phyloP scores from a whole-genome alignment of 176 grass and related monocot genomes.

The Aegilops tauschii region DNA sequence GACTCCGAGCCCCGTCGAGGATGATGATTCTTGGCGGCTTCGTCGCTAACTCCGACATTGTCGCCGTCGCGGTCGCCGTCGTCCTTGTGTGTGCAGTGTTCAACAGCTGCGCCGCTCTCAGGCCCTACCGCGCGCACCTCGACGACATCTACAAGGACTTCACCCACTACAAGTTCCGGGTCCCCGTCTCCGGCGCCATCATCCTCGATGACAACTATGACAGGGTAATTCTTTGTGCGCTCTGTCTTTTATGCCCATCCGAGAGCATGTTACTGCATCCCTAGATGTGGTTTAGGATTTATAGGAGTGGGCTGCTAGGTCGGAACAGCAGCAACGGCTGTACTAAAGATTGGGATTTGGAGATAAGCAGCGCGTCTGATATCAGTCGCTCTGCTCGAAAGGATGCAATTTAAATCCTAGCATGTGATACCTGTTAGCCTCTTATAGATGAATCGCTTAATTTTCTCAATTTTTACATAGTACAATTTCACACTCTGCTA shows the following conservation, averaged over 20 bases:
- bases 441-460: not conserved
- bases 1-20: not conserved
- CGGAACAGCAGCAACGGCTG: not conserved
- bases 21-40: not conserved
- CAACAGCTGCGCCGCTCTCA: slow-evolving; percentile 82
- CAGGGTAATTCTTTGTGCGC: slow-evolving; percentile 37
- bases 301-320: not conserved
- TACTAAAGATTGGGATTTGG: not conserved
- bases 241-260: not conserved
- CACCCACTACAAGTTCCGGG: slow-evolving; percentile 86
- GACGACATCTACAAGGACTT: slow-evolving; percentile 97
- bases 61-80: not conserved
- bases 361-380: not conserved
- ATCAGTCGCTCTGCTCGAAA: not conserved
- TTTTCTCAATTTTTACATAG: not conserved
- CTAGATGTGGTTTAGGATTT: not conserved
- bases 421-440: not conserved
- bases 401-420: not conserved
- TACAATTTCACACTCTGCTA: not conserved
- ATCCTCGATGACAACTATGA: slow-evolving; percentile 92
- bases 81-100: slow-evolving; percentile 64
- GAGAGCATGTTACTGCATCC: not conserved
- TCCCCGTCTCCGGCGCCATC: slow-evolving; percentile 87
- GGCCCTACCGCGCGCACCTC: slow-evolving; percentile 86
- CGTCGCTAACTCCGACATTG: not conserved